A percentile compares a stretch with the other conserved stretches of the same genome.
Evolutionary conservation across 768 basidiomycete genomes (phyloP).

Genomic region (Rhodotorula sphaerocarpa): DNA sequence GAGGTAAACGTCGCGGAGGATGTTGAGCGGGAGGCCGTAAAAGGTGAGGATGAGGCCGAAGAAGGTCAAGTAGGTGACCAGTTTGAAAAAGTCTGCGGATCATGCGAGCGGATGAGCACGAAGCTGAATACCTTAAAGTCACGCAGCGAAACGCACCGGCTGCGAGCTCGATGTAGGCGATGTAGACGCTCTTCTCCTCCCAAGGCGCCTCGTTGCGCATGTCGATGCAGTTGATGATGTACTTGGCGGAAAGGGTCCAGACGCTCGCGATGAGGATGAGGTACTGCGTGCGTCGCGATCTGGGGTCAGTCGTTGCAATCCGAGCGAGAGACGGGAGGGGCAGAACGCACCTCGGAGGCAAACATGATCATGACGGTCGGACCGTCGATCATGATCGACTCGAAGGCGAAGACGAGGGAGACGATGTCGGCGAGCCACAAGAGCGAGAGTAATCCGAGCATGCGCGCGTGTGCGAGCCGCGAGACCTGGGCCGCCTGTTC

Average conservation of each 20-base stretch:
- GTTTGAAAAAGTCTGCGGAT: constrained; percentile 74
- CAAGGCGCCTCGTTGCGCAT: constrained; percentile 69
- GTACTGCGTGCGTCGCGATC: constrained; percentile 56
- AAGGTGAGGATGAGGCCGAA: constrained; percentile 88
- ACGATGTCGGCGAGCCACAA: constrained; percentile 65
- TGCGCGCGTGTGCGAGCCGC: constrained; percentile 79
- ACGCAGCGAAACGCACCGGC: constrained; percentile 59
- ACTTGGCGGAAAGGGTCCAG: constrained; percentile 70
- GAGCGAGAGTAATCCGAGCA: constrained; percentile 63
- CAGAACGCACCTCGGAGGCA: constrained; percentile 76
- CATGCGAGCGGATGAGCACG: not conserved
- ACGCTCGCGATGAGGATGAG: constrained; percentile 76
- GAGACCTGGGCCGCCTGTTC: constrained; percentile 86
- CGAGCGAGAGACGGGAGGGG: no score
- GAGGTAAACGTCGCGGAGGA: constrained; percentile 92
- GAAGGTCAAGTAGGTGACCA: constrained; percentile 84
- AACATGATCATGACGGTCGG: constrained; percentile 90
- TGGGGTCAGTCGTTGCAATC: no score
- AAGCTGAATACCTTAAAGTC: not conserved
- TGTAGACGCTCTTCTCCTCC: constrained; percentile 97
- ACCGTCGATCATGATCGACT: constrained; percentile 67
- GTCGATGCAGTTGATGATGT: constrained; percentile 71
- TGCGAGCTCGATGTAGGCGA: constrained; percentile 84
- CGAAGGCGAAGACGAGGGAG: constrained; percentile 71
- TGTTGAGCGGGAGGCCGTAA: constrained; percentile 91